Evolutionary conservation across 768 basidiomycete species (phyloP), one percentile per base, ranked within the genome.

Genomic region (Hysterangium stoloniferum): DNA sequence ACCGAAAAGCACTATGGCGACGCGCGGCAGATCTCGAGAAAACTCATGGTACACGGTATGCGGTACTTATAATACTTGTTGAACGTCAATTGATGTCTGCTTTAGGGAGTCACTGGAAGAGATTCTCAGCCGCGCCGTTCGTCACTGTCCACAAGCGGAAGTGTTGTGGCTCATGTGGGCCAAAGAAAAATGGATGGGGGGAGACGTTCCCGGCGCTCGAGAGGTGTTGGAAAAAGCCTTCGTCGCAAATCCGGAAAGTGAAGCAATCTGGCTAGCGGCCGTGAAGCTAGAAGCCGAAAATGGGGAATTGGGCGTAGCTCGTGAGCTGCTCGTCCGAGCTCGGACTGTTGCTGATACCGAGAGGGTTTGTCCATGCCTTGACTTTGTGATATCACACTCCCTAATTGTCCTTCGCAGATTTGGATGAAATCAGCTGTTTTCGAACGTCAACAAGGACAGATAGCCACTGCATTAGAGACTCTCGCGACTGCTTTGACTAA

Each of bases 361-460:
- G 57, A 71, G 93, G 66, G 93, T 91, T 57, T 59, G 82, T 36
- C 41, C 19, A 35, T 33, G 6, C 3, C 20, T 17, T 43, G 13
- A 24, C 25, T 32, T 8, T 13, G 17, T 3, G 13, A 19, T 12
- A 1, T 8, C 40, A 36, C 54, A 4, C 19, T 56, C 17, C 45
- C 58, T 40, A 43, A 15, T 47, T 40, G 45, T 32, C 20, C 24
- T 20, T 5, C 6, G 7, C 60, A 95, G 92, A 97, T 99, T 45
- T 99, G 95, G 96, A 92, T 98, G 93, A 98, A 99, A 64, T 92
- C 89, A 1, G 93, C 89, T 2, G 89, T 90, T 1, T 93, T 99
- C 58, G 93, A 97, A 61, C 78, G 94, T 8, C 88, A 95, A 62
- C 89, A 93, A 64, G 84, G 84, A 1, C 78, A 84, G 55, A 71